Evolutionary conservation across 805 yeast species (phyloP).

Genomic region (Wickerhamiella cacticola): DNA sequence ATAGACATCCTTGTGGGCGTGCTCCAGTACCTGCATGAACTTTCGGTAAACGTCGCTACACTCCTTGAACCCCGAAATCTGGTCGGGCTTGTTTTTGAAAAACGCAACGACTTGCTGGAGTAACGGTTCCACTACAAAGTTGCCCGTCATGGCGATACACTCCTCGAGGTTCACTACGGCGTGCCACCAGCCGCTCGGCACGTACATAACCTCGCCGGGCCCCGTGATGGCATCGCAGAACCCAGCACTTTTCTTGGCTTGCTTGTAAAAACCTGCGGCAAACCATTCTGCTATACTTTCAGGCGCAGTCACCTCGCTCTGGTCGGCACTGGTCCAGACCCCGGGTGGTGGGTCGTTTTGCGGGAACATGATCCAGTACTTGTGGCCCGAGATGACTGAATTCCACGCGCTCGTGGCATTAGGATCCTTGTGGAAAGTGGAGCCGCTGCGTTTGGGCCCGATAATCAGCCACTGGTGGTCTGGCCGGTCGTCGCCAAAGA

Average conservation of each 20-base stretch:
- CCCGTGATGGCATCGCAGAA: constrained; percentile 62
- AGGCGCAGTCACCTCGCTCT: constrained; percentile 83
- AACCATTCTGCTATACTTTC: constrained; percentile 93
- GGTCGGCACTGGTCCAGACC: constrained; percentile 59
- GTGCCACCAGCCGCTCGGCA: constrained; percentile 98
- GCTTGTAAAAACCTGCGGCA: constrained; percentile 65
- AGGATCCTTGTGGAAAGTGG: constrained; percentile 89
- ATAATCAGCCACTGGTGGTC: constrained; percentile 87
- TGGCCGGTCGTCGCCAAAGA: constrained; percentile 49
- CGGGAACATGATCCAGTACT: constrained; percentile 83
- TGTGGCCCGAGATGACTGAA: constrained; percentile 57
- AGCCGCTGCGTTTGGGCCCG: constrained; percentile 74
- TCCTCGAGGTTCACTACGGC: constrained; percentile 68
- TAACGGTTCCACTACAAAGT: constrained; percentile 60
- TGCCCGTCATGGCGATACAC: constrained; percentile 70
- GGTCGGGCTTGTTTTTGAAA: constrained; percentile 52
- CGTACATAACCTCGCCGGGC: constrained; percentile 76
- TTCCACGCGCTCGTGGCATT: constrained; percentile 89
- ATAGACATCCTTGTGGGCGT: constrained; percentile 32
- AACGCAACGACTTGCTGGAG: constrained; percentile 54
- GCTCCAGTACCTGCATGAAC: constrained; percentile 41
- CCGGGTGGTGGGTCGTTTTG: constrained; percentile 74
- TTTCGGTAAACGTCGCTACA: constrained; percentile 49
- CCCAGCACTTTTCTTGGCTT: constrained; percentile 35
- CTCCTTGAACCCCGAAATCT: constrained; percentile 59